These are phyloP conservation scores for Trichoderma oligosporum DNA, from an alignment of 2,329 filamentous ascomycete species.

Conservation along the genomic window DNA sequence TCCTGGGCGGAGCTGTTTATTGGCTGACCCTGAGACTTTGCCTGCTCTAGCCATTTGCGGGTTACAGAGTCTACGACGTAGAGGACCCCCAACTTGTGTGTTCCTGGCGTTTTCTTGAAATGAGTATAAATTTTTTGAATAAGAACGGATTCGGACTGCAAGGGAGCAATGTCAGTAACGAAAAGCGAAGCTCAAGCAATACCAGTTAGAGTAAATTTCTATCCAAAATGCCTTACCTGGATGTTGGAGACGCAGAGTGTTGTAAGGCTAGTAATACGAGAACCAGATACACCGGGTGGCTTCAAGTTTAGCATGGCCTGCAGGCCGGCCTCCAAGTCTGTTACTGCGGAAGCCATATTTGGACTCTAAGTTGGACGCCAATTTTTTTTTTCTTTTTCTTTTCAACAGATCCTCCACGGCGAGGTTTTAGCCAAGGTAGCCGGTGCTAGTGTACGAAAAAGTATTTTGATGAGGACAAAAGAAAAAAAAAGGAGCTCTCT, in stretches of 20 bases:
- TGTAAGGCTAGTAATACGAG: conserved; percentile 85
- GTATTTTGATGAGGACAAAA: conserved; percentile 5
- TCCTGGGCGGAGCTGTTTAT: conserved; percentile 77
- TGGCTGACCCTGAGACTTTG: conserved; percentile 78
- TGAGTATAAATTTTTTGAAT: conserved; percentile 96
- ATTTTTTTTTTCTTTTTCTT: background rate
- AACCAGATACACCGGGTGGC: conserved; percentile 88
- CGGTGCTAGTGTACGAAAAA: conserved; percentile 13
- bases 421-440: background rate
- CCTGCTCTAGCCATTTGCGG: conserved; percentile 96
- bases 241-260: conserved; percentile 83
- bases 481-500: conserved; percentile 5
- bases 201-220: background rate
- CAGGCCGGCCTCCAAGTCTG: conserved; percentile 84
- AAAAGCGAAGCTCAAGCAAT: background rate
- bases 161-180: conserved; percentile 5
- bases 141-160: conserved; percentile 84
- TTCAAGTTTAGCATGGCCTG: conserved; percentile 90
- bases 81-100: conserved; percentile 97
- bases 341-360: conserved; percentile 81
- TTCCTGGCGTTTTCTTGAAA: conserved; percentile 89
- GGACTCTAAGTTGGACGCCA: conserved; percentile 27
- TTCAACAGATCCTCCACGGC: conserved; percentile 4
- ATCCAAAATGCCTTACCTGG: conserved; percentile 57
- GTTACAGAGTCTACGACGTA: conserved; percentile 99